Evolutionary conservation across 2,329 filamentous ascomycete genomes (phyloP).

Genomic region (Rutstroemia sp.): DNA sequence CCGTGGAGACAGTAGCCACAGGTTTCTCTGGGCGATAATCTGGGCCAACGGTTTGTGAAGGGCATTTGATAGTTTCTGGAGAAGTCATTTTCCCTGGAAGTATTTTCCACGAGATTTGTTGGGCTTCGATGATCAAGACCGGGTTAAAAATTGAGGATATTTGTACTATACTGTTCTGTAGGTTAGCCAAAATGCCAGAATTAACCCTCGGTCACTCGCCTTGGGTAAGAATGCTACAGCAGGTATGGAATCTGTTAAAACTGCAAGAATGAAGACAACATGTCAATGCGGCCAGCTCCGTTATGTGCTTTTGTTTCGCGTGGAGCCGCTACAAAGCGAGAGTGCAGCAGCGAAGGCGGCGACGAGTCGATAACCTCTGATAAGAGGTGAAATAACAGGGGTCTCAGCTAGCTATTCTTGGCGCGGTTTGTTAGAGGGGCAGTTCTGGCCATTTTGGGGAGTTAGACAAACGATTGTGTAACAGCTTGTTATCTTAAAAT

Average conservation of each 20-base stretch:
- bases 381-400: slow-evolving; percentile 1
- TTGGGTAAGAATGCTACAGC: neutral
- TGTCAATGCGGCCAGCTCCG: neutral
- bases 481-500: neutral
- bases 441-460: too few species aligned
- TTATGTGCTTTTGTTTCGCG: neutral
- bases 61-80: slow-evolving; percentile 4
- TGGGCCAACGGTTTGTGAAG: slow-evolving; percentile 62
- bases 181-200: neutral
- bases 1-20: slow-evolving; percentile 79
- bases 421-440: neutral
- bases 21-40: slow-evolving; percentile 74
- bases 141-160: slow-evolving; percentile 1
- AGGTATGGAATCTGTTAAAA: neutral
- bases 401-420: neutral
- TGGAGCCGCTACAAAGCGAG: slow-evolving; percentile 5
- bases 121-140: neutral
- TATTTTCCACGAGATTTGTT: neutral
- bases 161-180: neutral
- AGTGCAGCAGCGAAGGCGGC: neutral
- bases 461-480: too few species aligned
- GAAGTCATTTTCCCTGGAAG: slow-evolving; percentile 1
- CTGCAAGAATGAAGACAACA: slow-evolving; percentile 5
- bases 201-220: slow-evolving; percentile 1
- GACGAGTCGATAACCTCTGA: slow-evolving; percentile 6